Percentiles rank a stretch among this genome's conserved stretches.
phyloP scores from a whole-genome alignment of 1,284 basidiomycete genomes.

The Anthracocystis setariae region DNA sequence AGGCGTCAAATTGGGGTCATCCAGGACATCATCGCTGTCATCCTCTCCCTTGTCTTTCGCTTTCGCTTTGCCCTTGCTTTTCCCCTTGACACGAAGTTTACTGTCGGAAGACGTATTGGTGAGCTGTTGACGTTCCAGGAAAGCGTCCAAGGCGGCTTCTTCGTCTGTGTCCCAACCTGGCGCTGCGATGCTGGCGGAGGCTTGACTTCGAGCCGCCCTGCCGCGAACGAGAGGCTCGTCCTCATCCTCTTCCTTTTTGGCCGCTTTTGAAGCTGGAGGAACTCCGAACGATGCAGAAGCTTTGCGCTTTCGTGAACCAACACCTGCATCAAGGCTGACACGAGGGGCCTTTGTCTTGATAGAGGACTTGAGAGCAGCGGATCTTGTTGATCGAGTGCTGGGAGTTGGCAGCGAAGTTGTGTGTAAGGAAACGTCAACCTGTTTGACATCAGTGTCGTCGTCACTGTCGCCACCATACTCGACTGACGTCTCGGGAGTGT shows the following conservation, averaged over 20 bases:
- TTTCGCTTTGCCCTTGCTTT: slow-evolving; percentile 42
- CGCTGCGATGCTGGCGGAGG: slow-evolving; percentile 8
- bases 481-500: slow-evolving; percentile 48
- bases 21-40: slow-evolving; percentile 34
- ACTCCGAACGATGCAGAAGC: not conserved
- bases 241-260: slow-evolving; percentile 10
- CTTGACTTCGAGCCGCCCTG: slow-evolving; percentile 6
- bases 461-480: slow-evolving; percentile 29
- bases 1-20: slow-evolving; percentile 19
- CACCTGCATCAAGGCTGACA: not conserved
- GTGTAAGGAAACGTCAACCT: slow-evolving; percentile 1
- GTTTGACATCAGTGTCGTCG: slow-evolving; percentile 5
- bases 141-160: slow-evolving; percentile 23
- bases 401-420: slow-evolving; percentile 1
- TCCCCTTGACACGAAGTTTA: slow-evolving; percentile 13
- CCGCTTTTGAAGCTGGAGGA: slow-evolving; percentile 2
- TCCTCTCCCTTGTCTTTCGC: slow-evolving; percentile 21
- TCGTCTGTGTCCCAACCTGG: slow-evolving; percentile 3
- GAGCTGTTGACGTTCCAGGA: slow-evolving; percentile 15
- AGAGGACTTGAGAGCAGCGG: slow-evolving; percentile 19
- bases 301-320: slow-evolving; percentile 29
- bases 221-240: slow-evolving; percentile 2
- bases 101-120: too few species aligned
- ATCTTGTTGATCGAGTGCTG: slow-evolving; percentile 4
- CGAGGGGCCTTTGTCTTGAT: slow-evolving; percentile 3